phyloP scores from a whole-genome alignment of 2,329 filamentous ascomycete species.

The Monosporascus sp. region DNA sequence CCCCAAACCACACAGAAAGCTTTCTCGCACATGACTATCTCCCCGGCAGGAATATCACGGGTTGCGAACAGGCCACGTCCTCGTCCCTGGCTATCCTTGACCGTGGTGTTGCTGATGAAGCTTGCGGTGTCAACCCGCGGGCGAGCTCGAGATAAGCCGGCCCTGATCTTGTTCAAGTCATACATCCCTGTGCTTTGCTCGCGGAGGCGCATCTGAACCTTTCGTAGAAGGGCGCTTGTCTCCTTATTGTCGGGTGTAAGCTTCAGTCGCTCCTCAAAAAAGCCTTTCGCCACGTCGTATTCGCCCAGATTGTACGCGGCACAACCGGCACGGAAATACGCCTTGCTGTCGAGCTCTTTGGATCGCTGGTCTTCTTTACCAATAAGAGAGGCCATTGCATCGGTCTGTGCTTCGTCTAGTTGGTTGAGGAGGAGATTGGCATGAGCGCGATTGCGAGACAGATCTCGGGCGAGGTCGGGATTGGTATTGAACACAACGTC shows the following conservation, averaged over 20 bases:
- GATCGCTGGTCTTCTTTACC: slow-evolving; percentile 3
- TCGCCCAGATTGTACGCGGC: slow-evolving; percentile 25
- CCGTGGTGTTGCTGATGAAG: slow-evolving; percentile 19
- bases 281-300: slow-evolving; percentile 15
- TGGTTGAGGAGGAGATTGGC: slow-evolving; percentile 26
- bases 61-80: slow-evolving; percentile 34
- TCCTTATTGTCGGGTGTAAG: slow-evolving; percentile 19
- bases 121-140: slow-evolving; percentile 26
- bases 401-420: slow-evolving; percentile 24
- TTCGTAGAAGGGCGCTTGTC: slow-evolving; percentile 12
- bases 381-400: slow-evolving; percentile 26
- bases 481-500: not conserved
- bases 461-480: slow-evolving; percentile 22
- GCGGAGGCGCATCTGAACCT: slow-evolving; percentile 14
- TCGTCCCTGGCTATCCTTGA: slow-evolving; percentile 18
- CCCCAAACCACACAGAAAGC: slow-evolving; percentile 27
- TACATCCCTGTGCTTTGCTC: slow-evolving; percentile 18
- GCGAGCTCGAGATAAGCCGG: slow-evolving; percentile 17
- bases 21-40: slow-evolving; percentile 33
- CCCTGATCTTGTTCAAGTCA: slow-evolving; percentile 17
- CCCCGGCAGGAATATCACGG: slow-evolving; percentile 22
- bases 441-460: slow-evolving; percentile 25
- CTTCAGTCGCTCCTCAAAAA: slow-evolving; percentile 16
- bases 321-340: slow-evolving; percentile 25
- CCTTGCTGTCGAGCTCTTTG: slow-evolving; percentile 23